Evolutionary conservation across 164 flowering plant species (phyloP), one percentile per base, ranked within the genome.

Genomic region (Annona squamosa): DNA sequence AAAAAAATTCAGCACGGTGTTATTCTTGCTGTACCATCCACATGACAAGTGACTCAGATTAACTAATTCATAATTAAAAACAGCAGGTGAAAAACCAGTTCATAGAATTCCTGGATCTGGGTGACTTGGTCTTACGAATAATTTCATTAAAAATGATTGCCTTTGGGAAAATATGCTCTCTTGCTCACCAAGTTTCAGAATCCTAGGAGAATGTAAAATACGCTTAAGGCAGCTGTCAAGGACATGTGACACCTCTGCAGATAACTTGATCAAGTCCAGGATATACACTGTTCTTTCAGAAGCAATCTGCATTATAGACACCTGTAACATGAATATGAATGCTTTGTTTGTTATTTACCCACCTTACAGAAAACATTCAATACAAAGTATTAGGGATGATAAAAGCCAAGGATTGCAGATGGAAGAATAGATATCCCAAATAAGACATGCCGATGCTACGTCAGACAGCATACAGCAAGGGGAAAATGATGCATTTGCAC

Each of bases 291-390:
- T 79, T 77, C 80, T 85, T 47, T 89, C 92, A 56, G 97, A 89
- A 73, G 97, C 96, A 81, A 95, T 88, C 81, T 95, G 98, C 88
- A 95, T 87, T 75, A 95, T 95, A 70, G 98, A 93, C 65, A 95
- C 98, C 98, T 95, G 94, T 66, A 75, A 76, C 74, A 84, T 73
- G 63, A 46, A 65, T 48, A 64, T 13, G 69, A n/a, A 63, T 12
- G 41, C 46, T 44, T 67, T 10, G 59, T 44, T 67, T 10, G 59
- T 52, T 6, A 48, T 9, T 52, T 52, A 52, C 59, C 59, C 37
- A 26, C 37, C 37, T 26, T 26, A 26, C 37, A 3, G 59, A 52
- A 52, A 52, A 52, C 59, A 52, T 52, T 52, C 59, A 52, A 9
- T 9, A 16, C 59, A 3, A 52, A 52, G 59, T 16, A 52, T 52